phyloP scores from a whole-genome alignment of 192 early-diverging fungal species.

The Coemansia sp. region DNA sequence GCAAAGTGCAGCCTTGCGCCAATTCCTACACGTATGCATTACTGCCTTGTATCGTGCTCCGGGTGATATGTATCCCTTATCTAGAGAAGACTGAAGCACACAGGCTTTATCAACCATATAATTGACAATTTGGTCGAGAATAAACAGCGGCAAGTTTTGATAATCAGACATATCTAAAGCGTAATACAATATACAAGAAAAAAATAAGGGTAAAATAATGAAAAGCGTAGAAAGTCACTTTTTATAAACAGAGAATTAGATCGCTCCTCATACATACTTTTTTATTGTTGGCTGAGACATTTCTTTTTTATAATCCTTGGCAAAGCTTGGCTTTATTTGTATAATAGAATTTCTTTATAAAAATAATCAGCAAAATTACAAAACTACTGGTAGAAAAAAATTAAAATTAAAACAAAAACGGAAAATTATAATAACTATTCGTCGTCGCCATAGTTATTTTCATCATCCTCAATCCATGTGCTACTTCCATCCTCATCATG shows the following conservation, averaged over 20 bases:
- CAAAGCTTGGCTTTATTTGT: too few species aligned
- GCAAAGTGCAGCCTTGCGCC: not conserved
- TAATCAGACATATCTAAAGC: not conserved
- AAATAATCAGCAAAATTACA: too few species aligned
- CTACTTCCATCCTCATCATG: too few species aligned
- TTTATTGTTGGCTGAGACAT: too few species aligned
- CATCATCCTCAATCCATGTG: too few species aligned
- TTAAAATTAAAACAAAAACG: not conserved
- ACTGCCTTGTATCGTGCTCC: not conserved
- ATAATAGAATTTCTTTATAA: too few species aligned
- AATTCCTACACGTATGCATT: not conserved
- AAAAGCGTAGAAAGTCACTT: too few species aligned
- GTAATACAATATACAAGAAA: not conserved
- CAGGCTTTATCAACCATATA: not conserved
- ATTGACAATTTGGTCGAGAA: not conserved
- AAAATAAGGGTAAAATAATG: not conserved
- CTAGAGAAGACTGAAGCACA: not conserved
- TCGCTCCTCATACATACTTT: too few species aligned
- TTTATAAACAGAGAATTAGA: too few species aligned
- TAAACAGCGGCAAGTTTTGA: not conserved
- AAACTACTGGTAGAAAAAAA: not conserved
- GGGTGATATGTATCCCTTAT: not conserved
- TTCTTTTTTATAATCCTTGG: too few species aligned
- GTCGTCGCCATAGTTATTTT: too few species aligned
- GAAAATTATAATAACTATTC: not conserved